Conservation (phyloP, 2,329 filamentous ascomycete species). For the Colletotrichum orchidophilum region DNA sequence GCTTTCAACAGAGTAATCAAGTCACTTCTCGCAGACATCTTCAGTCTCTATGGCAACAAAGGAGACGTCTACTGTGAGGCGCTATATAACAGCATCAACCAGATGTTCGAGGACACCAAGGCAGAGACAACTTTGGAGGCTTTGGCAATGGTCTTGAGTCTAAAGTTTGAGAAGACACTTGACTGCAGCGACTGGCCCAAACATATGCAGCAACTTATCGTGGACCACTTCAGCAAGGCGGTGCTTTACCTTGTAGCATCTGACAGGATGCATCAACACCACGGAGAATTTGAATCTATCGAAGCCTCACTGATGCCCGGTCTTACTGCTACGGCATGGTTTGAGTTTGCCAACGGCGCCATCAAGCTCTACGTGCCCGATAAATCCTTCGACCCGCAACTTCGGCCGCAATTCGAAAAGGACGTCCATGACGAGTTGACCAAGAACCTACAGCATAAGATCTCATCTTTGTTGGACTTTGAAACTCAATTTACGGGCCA, state of each 20-base stretch:
- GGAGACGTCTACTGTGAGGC: background rate
- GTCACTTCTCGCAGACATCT: slow-evolving; percentile 53
- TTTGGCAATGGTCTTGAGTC: background rate
- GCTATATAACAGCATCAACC: slow-evolving; percentile 6
- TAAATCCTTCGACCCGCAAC: slow-evolving; percentile 83
- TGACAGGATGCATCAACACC: slow-evolving; percentile 36
- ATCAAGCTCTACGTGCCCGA: slow-evolving; percentile 87
- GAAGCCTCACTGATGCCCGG: background rate
- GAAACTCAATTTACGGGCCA: slow-evolving; percentile 76
- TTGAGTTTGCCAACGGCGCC: slow-evolving; percentile 77
- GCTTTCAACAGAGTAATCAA: slow-evolving; percentile 60
- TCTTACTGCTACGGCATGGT: slow-evolving; percentile 67
- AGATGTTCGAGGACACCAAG: background rate
- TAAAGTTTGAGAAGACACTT: background rate
- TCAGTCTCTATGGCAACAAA: slow-evolving; percentile 49
- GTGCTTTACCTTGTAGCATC: slow-evolving; percentile 54
- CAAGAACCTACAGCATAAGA: slow-evolving; percentile 61
- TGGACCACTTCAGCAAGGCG: slow-evolving; percentile 56
- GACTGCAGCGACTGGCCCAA: slow-evolving; percentile 44
- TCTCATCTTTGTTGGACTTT: slow-evolving; percentile 71
- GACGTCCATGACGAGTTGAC: slow-evolving; percentile 66
- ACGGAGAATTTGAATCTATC: background rate
- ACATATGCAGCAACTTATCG: slow-evolving; percentile 50
- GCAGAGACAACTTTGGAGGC: background rate
- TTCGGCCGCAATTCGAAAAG: slow-evolving; percentile 72